Conservation (phyloP, 257 asterid species). For the Solanum pinnatisectum region DNA sequence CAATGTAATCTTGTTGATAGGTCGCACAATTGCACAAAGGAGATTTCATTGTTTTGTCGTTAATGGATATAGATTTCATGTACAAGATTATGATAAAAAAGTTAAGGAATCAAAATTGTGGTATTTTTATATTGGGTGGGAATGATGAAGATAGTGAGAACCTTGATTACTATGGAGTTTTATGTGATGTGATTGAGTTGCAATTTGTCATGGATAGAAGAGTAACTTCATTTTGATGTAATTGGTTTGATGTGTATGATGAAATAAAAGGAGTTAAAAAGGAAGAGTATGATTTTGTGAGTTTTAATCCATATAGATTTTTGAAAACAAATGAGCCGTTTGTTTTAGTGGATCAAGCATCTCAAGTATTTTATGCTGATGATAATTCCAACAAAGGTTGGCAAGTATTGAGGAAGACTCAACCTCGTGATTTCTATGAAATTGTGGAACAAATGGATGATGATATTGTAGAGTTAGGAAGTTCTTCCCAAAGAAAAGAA, state of each 20-base stretch:
- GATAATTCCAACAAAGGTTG: not conserved
- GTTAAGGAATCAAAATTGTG: not conserved
- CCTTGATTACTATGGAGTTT: not conserved
- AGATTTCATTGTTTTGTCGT: not conserved
- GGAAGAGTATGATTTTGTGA: no score
- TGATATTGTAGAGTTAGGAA: not conserved
- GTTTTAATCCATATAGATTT: not conserved
- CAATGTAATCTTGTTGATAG: no score
- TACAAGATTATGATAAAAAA: not conserved
- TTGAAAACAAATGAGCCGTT: no score
- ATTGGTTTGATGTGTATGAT: not conserved
- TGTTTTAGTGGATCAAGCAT: not conserved
- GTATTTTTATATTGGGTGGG: not conserved
- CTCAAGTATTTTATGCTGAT: not conserved
- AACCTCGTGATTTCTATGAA: not conserved
- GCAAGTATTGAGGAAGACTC: not conserved
- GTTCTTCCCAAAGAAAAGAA: not conserved
- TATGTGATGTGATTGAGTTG: not conserved
- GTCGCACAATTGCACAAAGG: not conserved
- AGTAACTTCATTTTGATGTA: not conserved
- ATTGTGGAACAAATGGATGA: not conserved
- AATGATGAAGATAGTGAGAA: not conserved
- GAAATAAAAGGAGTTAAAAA: no score
- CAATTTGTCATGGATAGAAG: not conserved
- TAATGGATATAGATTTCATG: not conserved